A percentile compares a stretch with the other conserved stretches of the same genome.
Conservation (phyloP, 257 asterid genomes). For the Leptodermis oblonga region DNA sequence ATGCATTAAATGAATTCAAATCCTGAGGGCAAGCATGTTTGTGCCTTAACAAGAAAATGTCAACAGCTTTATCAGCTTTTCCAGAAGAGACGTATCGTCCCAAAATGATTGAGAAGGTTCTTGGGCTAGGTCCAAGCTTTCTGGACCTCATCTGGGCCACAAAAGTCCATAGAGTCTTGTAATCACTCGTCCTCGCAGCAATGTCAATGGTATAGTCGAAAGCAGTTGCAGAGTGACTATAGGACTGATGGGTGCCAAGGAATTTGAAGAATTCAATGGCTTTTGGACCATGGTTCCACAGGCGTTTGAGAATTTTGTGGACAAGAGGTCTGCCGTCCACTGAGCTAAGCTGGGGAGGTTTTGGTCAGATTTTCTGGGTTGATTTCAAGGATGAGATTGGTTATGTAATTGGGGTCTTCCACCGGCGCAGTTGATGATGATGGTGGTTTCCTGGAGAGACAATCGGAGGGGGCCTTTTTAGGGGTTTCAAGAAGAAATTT, state of each 20-base stretch:
- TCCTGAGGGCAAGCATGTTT: slow-evolving; percentile 85
- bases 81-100: slow-evolving; percentile 83
- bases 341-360: slow-evolving; percentile 32
- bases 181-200: slow-evolving; percentile 71
- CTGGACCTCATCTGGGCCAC: slow-evolving; percentile 53
- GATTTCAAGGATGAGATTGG: slow-evolving; percentile 47
- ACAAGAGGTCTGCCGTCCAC: slow-evolving; percentile 69
- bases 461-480: slow-evolving; percentile 20
- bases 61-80: slow-evolving; percentile 79
- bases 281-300: slow-evolving; percentile 97
- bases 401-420: slow-evolving; percentile 38
- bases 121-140: slow-evolving; percentile 67
- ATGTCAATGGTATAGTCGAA: slow-evolving; percentile 78
- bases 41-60: slow-evolving; percentile 78
- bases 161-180: slow-evolving; percentile 62
- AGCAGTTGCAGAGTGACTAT: slow-evolving; percentile 55
- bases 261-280: slow-evolving; percentile 77
- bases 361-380: slow-evolving; percentile 32
- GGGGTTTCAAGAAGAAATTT: slow-evolving; percentile 8
- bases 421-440: slow-evolving; percentile 16
- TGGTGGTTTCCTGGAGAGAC: not conserved
- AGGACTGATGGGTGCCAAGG: slow-evolving; percentile 57
- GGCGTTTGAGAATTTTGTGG: slow-evolving; percentile 64
- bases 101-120: slow-evolving; percentile 69
- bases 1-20: slow-evolving; percentile 63